Conservation (phyloP, 176 grass and related monocot species). For the Musa itinerans region DNA sequence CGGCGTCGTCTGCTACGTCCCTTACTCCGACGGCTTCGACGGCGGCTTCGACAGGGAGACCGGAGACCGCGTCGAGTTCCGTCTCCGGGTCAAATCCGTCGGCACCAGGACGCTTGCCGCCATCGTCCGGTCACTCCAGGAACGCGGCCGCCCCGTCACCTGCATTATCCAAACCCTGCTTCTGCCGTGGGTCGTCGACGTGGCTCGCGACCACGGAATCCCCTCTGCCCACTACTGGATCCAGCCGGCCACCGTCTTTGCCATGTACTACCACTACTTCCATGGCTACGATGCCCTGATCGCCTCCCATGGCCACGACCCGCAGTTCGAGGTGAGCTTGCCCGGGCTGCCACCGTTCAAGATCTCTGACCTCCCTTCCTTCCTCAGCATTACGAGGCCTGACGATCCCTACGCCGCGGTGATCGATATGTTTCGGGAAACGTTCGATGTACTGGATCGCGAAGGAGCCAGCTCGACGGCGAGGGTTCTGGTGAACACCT, state of each 20-base stretch:
- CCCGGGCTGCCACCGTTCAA: constrained; percentile 17
- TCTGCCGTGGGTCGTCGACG: constrained; percentile 47
- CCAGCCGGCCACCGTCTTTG: constrained; percentile 42
- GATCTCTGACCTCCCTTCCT: constrained; percentile 23
- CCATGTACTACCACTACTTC: constrained; percentile 36
- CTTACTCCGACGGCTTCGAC: constrained; percentile 37
- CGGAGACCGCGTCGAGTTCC: neutral
- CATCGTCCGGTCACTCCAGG: constrained; percentile 29
- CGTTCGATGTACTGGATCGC: neutral
- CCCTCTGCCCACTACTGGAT: constrained; percentile 64
- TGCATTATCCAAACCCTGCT: constrained; percentile 44
- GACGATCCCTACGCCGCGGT: neutral
- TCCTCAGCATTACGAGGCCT: neutral
- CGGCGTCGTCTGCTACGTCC: constrained; percentile 19
- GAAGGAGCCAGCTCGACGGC: neutral
- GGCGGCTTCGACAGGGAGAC: neutral
- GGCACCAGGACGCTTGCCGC: neutral
- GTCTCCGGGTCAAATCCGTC: neutral
- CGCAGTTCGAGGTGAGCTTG: neutral
- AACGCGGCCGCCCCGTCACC: constrained; percentile 32
- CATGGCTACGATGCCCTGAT: constrained; percentile 1
- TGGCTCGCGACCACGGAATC: constrained; percentile 34
- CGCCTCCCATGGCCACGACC: neutral
- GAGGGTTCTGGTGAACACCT: constrained; percentile 57
- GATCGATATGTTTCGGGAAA: neutral